Conservation (phyloP, 495 filamentous ascomycete species). For the Halenospora varia region DNA sequence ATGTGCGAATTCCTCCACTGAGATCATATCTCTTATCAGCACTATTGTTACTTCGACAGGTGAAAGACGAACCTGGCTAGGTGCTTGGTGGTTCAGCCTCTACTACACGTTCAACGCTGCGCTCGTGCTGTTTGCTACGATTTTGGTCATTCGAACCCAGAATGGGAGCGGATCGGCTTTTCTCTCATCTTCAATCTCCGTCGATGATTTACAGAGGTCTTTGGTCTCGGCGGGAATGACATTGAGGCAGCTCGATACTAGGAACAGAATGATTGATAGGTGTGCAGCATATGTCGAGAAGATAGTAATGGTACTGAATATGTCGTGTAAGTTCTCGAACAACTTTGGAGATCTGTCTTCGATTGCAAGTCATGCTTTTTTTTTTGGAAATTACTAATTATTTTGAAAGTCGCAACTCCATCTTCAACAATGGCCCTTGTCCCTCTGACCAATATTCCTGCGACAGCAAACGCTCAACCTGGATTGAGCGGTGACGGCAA, state of each 20-base stretch:
- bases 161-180: neutral
- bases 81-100: constrained; percentile 34
- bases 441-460: neutral
- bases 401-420: neutral
- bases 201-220: constrained; percentile 18
- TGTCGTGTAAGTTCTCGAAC: constrained; percentile 18
- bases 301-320: constrained; percentile 18
- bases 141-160: constrained; percentile 21
- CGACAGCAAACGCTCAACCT: neutral
- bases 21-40: constrained; percentile 28
- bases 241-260: constrained; percentile 27
- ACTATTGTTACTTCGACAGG: constrained; percentile 17
- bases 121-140: constrained; percentile 26
- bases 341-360: no score
- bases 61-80: constrained; percentile 22
- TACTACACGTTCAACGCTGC: constrained; percentile 37
- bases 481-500: neutral
- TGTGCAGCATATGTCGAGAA: constrained; percentile 29
- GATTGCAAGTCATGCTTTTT: neutral
- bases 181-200: constrained; percentile 1
- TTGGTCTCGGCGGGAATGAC: constrained; percentile 24
- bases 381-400: neutral
- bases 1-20: constrained; percentile 29
- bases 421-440: neutral
- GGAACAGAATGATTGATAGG: constrained; percentile 32